Conservation (phyloP, 2,329 filamentous ascomycete species). For the Setomelanomma holmii region DNA sequence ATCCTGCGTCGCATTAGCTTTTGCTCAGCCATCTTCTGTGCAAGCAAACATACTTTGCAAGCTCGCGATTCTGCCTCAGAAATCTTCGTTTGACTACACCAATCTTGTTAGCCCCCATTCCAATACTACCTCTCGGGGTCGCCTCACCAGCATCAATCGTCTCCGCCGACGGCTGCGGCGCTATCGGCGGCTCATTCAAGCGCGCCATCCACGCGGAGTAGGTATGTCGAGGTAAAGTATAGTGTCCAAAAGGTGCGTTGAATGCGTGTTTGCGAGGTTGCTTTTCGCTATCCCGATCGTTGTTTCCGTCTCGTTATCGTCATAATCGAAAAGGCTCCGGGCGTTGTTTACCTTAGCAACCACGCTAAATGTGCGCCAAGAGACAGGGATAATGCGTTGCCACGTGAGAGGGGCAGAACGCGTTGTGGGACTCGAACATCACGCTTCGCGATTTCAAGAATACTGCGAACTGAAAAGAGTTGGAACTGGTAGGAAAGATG, state of each 20-base stretch:
- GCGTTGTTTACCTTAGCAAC: slow-evolving; percentile 47
- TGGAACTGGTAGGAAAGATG: slow-evolving; percentile 26
- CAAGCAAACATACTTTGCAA: slow-evolving; percentile 61
- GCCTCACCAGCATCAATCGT: slow-evolving; percentile 62
- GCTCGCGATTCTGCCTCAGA: slow-evolving; percentile 82
- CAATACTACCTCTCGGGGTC: not conserved
- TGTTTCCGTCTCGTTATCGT: slow-evolving; percentile 37
- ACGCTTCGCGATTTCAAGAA: not conserved
- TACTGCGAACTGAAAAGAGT: not conserved
- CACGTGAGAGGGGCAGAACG: slow-evolving; percentile 39
- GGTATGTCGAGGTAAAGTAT: slow-evolving; percentile 45
- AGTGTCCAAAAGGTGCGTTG: slow-evolving; percentile 11
- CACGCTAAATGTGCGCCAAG: slow-evolving; percentile 12
- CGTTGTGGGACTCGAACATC: slow-evolving; percentile 8
- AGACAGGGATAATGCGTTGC: slow-evolving; percentile 9
- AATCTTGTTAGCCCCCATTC: slow-evolving; percentile 61
- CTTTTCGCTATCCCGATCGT: slow-evolving; percentile 31
- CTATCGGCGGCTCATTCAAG: slow-evolving; percentile 73
- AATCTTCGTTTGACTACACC: slow-evolving; percentile 76
- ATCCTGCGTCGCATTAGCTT: slow-evolving; percentile 54
- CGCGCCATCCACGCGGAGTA: slow-evolving; percentile 71
- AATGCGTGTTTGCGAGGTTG: slow-evolving; percentile 17
- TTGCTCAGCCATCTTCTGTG: not conserved
- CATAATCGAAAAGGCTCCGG: slow-evolving; percentile 28
- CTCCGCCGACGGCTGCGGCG: slow-evolving; percentile 62